Evolutionary conservation across 2,329 filamentous ascomycete species (phyloP).

Genomic region (Pseudocercospora crystallina): DNA sequence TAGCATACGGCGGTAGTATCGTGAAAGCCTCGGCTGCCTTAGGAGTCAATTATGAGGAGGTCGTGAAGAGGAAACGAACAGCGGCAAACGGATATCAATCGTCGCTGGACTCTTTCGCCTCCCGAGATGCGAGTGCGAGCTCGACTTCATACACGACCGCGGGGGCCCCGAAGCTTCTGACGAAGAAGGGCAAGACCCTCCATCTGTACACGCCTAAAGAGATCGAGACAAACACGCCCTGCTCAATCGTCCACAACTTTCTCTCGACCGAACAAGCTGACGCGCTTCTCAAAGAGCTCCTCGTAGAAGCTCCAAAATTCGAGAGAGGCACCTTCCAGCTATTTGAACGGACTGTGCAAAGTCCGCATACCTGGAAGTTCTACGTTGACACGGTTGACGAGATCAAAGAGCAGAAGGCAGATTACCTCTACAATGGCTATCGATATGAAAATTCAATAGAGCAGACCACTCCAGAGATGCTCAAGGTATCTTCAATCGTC

Average conservation of each 20-base stretch:
- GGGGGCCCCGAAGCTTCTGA: constrained; percentile 45
- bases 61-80: constrained; percentile 36
- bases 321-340: constrained; percentile 74
- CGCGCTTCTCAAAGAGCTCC: constrained; percentile 69
- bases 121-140: background rate
- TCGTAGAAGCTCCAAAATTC: constrained; percentile 71
- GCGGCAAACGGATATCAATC: constrained; percentile 44
- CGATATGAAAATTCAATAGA: constrained; percentile 70
- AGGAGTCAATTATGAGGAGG: constrained; percentile 15
- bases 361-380: constrained; percentile 79
- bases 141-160: background rate
- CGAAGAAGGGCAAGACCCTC: constrained; percentile 77
- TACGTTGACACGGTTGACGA: constrained; percentile 77
- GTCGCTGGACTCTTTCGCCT: constrained; percentile 34
- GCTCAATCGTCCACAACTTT: constrained; percentile 90
- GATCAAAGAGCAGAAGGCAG: constrained; percentile 66
- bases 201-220: constrained; percentile 81
- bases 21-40: constrained; percentile 62
- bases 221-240: constrained; percentile 80
- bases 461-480: constrained; percentile 71
- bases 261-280: constrained; percentile 71
- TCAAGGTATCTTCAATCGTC: constrained; percentile 67
- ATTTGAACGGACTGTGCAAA: constrained; percentile 82
- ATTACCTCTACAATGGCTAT: constrained; percentile 84
- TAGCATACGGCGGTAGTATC: constrained; percentile 77